Percentiles rank a stretch among this genome's conserved stretches.
Evolutionary conservation across 371 early-diverging fungal genomes (phyloP).

Genomic region (Haplosporangium sp.): DNA sequence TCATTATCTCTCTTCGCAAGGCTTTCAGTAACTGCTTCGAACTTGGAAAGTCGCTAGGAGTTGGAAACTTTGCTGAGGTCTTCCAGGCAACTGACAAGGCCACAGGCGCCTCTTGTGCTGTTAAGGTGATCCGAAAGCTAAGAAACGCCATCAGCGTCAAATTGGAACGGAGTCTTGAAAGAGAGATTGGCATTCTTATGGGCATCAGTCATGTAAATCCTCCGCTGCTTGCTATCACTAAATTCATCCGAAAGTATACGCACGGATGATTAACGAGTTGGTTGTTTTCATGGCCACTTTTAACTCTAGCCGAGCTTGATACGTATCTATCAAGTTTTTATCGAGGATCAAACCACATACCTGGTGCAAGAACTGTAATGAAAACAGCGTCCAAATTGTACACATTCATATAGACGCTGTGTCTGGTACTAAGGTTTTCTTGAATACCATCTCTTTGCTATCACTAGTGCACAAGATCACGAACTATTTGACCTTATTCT

Average conservation of each 20-base stretch:
- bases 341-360: conserved; percentile 66
- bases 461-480: conserved; percentile 71
- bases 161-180: conserved; percentile 63
- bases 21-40: conserved; percentile 63
- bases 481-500: conserved; percentile 92
- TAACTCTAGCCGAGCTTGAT: conserved; percentile 61
- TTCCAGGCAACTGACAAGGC: conserved; percentile 56
- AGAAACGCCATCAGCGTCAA: conserved; percentile 58
- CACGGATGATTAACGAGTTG: too few species aligned
- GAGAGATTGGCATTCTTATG: conserved; percentile 79
- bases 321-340: conserved; percentile 66
- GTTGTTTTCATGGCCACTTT: neutral
- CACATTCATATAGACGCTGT: too few species aligned
- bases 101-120: conserved; percentile 61
- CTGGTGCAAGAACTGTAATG: conserved; percentile 72
- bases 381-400: neutral
- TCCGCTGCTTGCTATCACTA: neutral
- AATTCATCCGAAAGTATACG: too few species aligned
- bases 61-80: conserved; percentile 76
- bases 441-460: too few species aligned
- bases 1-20: conserved; percentile 30
- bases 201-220: conserved; percentile 73
- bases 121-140: conserved; percentile 68
- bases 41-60: conserved; percentile 57
- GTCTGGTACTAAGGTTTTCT: too few species aligned